phyloP scores from a whole-genome alignment of 2,329 filamentous ascomycete species.

The Penicillium sp. region DNA sequence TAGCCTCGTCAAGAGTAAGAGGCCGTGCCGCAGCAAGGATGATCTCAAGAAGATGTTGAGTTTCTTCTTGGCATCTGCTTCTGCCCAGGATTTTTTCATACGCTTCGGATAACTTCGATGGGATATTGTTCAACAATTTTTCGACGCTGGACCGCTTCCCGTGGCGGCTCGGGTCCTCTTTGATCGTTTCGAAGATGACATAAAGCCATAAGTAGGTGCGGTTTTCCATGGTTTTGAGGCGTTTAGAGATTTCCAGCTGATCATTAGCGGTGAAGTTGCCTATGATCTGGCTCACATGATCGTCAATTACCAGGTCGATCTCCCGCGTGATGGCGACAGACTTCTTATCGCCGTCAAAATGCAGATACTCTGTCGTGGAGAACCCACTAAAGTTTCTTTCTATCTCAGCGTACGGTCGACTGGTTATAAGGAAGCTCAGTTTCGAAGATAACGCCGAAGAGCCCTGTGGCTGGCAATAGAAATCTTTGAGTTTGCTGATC shows the following conservation, averaged over 20 bases:
- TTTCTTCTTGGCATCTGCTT: neutral
- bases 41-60: neutral
- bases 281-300: neutral
- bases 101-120: neutral
- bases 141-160: neutral
- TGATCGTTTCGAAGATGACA: neutral
- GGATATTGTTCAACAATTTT: neutral
- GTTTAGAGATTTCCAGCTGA: neutral
- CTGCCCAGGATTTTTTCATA: neutral
- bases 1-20: neutral
- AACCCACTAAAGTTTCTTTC: neutral
- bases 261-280: neutral
- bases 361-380: neutral
- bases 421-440: conserved; percentile 4
- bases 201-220: neutral
- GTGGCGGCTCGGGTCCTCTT: neutral
- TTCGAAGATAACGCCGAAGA: neutral
- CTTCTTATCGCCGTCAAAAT: neutral
- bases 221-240: neutral
- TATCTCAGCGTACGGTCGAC: neutral
- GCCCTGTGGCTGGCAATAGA: neutral
- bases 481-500: neutral
- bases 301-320: conserved; percentile 1
- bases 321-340: neutral
- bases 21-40: neutral